These are phyloP conservation scores for Spirogloea muscicola DNA, from an alignment of 139 green algal species.

Conservation along the genomic window DNA sequence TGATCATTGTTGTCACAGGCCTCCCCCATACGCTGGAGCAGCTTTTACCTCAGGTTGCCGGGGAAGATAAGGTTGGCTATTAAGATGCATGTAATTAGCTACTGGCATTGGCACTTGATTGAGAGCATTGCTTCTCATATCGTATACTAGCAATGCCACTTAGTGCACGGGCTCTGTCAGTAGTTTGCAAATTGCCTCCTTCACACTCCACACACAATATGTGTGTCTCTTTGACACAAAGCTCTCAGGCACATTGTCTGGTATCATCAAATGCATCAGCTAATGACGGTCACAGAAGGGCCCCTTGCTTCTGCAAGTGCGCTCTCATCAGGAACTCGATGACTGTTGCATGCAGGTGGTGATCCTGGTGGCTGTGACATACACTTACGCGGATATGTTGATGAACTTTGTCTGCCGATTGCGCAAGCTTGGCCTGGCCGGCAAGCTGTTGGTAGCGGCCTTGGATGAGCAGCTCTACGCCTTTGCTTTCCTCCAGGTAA, in stretches of 20 bases:
- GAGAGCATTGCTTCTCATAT: too few species aligned
- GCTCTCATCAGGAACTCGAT: too few species aligned
- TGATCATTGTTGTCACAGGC: neutral
- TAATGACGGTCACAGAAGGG: neutral
- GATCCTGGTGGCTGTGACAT: constrained; percentile 20
- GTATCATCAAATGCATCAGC: neutral
- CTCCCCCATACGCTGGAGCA: constrained; percentile 12
- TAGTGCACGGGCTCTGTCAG: too few species aligned
- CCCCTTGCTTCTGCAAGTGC: too few species aligned
- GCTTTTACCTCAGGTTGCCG: constrained; percentile 7
- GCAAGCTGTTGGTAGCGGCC: constrained; percentile 21
- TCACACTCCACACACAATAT: too few species aligned
- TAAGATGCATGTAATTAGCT: too few species aligned
- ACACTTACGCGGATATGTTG: constrained; percentile 28
- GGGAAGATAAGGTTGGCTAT: too few species aligned
- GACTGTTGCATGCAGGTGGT: constrained; percentile 17
- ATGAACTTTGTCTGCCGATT: constrained; percentile 38
- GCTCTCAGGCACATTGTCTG: neutral
- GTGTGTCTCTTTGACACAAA: neutral
- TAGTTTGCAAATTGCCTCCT: too few species aligned
- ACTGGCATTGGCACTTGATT: too few species aligned
- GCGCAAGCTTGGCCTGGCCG: constrained; percentile 9
- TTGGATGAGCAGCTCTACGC: constrained; percentile 27
- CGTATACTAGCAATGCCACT: too few species aligned
- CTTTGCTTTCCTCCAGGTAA: constrained; percentile 17